Conservation (phyloP, 176 grass and related monocot genomes). For the Triticum dicoccoides region DNA sequence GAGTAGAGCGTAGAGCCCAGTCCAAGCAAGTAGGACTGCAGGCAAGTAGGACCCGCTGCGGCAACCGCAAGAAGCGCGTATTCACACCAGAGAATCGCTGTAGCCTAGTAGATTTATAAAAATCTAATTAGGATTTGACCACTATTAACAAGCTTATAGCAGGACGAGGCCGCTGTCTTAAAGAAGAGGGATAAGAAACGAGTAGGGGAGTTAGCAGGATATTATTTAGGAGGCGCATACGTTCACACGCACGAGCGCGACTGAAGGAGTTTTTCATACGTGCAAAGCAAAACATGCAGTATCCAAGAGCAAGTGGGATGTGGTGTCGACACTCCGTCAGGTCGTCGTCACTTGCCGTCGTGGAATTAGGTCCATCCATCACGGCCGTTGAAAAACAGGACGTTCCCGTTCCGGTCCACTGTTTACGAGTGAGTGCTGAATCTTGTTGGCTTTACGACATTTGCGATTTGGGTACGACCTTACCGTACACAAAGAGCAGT, state of each 20-base stretch:
- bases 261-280: not conserved
- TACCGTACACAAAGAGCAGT: not conserved
- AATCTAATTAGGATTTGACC: not conserved
- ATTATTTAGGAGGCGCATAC: not conserved
- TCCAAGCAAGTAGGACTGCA: not conserved
- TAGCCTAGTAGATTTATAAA: not conserved
- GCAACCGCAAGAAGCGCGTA: not conserved
- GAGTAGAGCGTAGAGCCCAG: not conserved
- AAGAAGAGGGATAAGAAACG: not conserved
- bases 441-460: slow-evolving; percentile 35
- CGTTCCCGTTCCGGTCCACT: not conserved
- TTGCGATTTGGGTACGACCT: slow-evolving; percentile 13
- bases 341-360: not conserved
- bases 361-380: not conserved
- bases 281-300: not conserved
- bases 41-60: not conserved
- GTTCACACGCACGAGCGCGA: not conserved
- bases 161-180: not conserved
- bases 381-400: not conserved
- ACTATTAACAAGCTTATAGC: not conserved
- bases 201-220: not conserved
- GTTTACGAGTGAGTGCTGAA: slow-evolving; percentile 9
- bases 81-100: not conserved
- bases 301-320: not conserved
- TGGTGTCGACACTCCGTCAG: slow-evolving; percentile 7